Percentiles rank a stretch among this genome's conserved stretches.
Evolutionary conservation across 2,329 filamentous ascomycete species (phyloP).

Genomic region (Penicillium sp.): DNA sequence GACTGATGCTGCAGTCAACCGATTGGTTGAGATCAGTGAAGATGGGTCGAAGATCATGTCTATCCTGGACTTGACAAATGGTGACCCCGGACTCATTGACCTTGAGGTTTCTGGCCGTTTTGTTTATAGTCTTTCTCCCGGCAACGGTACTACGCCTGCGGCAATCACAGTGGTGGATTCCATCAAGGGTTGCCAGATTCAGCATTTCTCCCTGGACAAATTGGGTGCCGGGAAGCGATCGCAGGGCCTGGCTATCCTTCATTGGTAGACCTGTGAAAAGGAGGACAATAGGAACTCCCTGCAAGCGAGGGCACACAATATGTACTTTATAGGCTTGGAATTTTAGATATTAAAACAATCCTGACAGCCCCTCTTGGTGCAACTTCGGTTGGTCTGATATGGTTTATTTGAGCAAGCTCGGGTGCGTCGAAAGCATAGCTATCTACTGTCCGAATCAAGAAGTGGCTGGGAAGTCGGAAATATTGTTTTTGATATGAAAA

Average conservation of each 20-base stretch:
- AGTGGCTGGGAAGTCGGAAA: too few species aligned
- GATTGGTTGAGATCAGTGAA: constrained; percentile 61
- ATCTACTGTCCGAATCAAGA: too few species aligned
- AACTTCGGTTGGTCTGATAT: too few species aligned
- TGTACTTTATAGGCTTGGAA: too few species aligned
- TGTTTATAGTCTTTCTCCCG: constrained; percentile 62
- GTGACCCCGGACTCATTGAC: constrained; percentile 62
- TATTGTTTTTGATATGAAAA: too few species aligned
- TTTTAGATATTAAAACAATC: too few species aligned
- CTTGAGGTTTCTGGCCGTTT: constrained; percentile 57
- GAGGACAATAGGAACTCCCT: too few species aligned
- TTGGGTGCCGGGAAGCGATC: constrained; percentile 35
- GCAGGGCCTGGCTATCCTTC: constrained; percentile 46
- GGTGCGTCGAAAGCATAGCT: too few species aligned
- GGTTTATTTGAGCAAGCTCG: too few species aligned
- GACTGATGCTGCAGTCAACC: constrained; percentile 58
- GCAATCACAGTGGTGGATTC: constrained; percentile 49
- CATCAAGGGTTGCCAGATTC: constrained; percentile 38
- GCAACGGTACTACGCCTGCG: constrained; percentile 49
- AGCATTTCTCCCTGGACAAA: constrained; percentile 40
- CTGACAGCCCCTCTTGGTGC: too few species aligned
- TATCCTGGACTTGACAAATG: constrained; percentile 50
- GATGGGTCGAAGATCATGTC: constrained; percentile 54
- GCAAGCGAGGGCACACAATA: too few species aligned
- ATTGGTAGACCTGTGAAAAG: too few species aligned